These are phyloP conservation scores for Bruguiera gymnorhiza DNA, from an alignment of 345 rosid genomes.

Conservation along the genomic window DNA sequence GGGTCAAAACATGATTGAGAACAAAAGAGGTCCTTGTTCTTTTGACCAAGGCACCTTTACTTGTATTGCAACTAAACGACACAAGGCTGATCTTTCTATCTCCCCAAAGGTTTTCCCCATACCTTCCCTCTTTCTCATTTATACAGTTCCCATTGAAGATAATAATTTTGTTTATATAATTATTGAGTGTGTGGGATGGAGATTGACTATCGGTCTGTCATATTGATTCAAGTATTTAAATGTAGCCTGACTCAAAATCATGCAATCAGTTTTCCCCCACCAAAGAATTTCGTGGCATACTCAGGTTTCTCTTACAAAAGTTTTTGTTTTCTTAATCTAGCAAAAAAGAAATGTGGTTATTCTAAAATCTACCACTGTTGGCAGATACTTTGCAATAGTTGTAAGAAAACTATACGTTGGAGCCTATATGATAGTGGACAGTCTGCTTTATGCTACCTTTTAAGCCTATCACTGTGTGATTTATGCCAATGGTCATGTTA, in stretches of 20 bases:
- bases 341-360: not conserved
- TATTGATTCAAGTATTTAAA: not conserved
- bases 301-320: not conserved
- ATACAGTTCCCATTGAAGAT: not conserved
- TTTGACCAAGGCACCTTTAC: slow-evolving; percentile 54
- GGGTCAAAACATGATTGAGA: slow-evolving; percentile 64
- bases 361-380: not conserved
- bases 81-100: slow-evolving; percentile 65
- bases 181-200: not conserved
- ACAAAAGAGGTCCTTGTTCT: slow-evolving; percentile 66
- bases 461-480: not conserved
- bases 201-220: too few relatives aligned
- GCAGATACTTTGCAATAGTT: not conserved
- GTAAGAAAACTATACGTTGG: not conserved
- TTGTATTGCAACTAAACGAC: slow-evolving; percentile 63
- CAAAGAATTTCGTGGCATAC: too few relatives aligned
- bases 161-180: not conserved
- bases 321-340: not conserved
- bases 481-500: not conserved
- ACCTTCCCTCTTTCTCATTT: not conserved
- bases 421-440: not conserved
- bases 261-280: too few relatives aligned
- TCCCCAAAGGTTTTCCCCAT: slow-evolving; percentile 57
- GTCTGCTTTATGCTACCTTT: not conserved
- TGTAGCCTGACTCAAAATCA: not conserved